Conservation (phyloP, 1,284 basidiomycete species). For the Cryptococcus sp. region DNA sequence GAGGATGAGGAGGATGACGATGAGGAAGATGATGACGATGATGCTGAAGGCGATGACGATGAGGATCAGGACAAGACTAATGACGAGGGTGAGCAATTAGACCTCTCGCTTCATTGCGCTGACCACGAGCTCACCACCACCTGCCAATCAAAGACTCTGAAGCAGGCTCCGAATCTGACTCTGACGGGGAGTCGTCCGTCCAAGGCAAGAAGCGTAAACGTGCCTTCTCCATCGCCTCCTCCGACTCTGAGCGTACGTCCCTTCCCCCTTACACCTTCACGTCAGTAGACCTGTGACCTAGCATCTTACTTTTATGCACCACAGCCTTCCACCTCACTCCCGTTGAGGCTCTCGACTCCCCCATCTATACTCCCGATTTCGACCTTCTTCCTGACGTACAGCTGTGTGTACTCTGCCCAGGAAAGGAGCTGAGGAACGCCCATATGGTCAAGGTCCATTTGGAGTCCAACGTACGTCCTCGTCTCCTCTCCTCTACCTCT, state of each 20-base stretch:
- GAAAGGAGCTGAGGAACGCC: conserved; percentile 64
- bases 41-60: conserved; percentile 43
- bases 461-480: conserved; percentile 61
- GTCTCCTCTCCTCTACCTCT: not conserved
- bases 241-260: too few species aligned
- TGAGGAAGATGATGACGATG: conserved; percentile 26
- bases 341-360: conserved; percentile 60
- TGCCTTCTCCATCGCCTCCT: too few species aligned
- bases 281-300: too few species aligned
- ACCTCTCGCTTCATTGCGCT: not conserved
- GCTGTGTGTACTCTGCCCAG: conserved; percentile 70
- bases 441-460: conserved; percentile 63
- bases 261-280: not conserved
- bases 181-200: conserved; percentile 10
- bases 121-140: conserved; percentile 2
- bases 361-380: conserved; percentile 56
- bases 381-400: conserved; percentile 29
- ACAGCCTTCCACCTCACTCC: conserved; percentile 57
- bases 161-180: conserved; percentile 2
- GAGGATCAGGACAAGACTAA: conserved; percentile 32
- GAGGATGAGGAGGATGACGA: conserved; percentile 18
- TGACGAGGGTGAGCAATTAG: not conserved
- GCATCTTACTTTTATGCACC: too few species aligned
- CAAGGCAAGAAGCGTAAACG: conserved; percentile 17
- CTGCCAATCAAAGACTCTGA: not conserved